These are phyloP conservation scores for Fraxinus cuspidata DNA, from an alignment of 257 asterid genomes.

Conservation along the genomic window DNA sequence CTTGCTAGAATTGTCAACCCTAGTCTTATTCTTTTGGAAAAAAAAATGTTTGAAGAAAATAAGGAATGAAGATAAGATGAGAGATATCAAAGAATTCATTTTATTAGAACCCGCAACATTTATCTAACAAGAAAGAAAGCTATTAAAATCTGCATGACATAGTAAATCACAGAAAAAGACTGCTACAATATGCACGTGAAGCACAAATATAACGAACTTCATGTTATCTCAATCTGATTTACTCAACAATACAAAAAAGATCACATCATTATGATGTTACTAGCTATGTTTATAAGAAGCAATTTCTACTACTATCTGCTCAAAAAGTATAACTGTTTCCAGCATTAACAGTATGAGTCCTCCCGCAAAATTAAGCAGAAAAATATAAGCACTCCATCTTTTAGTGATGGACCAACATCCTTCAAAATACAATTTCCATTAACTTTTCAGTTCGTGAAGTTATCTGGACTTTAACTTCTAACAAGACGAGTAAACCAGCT, in stretches of 20 bases:
- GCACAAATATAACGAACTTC: neutral
- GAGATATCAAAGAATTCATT: neutral
- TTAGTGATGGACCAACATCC: neutral
- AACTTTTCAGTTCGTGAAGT: slow-evolving; percentile 14
- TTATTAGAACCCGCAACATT: slow-evolving; percentile 1
- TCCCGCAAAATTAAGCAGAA: neutral
- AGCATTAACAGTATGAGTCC: neutral
- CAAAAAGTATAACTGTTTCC: neutral
- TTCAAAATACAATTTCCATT: slow-evolving; percentile 10
- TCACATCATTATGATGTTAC: neutral
- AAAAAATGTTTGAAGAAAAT: neutral
- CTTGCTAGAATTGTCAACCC: slow-evolving; percentile 5
- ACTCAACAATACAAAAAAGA: neutral
- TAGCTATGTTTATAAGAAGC: neutral
- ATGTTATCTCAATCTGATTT: neutral
- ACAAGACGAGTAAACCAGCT: slow-evolving; percentile 4
- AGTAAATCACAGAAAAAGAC: slow-evolving; percentile 11
- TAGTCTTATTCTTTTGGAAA: neutral
- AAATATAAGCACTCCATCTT: neutral
- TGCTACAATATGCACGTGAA: neutral
- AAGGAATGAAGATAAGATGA: neutral
- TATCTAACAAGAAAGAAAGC: slow-evolving; percentile 6
- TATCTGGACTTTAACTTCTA: slow-evolving; percentile 10
- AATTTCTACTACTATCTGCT: neutral
- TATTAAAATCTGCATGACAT: neutral